Evolutionary conservation across 1,139 yeast genomes (phyloP).

Genomic region (Pichia sp.): DNA sequence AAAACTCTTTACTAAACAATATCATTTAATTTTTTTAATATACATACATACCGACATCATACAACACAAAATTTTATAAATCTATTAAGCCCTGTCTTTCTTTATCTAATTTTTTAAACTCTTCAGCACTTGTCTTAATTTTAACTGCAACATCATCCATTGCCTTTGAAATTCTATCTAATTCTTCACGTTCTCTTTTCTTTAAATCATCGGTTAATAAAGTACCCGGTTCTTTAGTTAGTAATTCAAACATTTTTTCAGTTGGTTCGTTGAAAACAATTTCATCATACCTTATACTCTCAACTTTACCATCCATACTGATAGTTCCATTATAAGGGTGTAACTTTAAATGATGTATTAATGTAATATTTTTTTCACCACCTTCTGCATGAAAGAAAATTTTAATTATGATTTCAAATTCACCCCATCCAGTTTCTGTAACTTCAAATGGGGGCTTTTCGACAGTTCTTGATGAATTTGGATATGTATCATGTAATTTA

Average conservation of each 20-base stretch:
- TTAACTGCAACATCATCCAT: conserved; percentile 55
- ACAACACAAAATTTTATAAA: neutral
- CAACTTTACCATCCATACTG: conserved; percentile 36
- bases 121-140: conserved; percentile 45
- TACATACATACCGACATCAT: neutral
- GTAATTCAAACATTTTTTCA: conserved; percentile 70
- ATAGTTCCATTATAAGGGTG: conserved; percentile 59
- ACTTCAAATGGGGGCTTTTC: conserved; percentile 92
- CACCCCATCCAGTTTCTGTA: conserved; percentile 99
- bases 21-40: neutral
- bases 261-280: conserved; percentile 95
- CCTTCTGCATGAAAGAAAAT: conserved; percentile 81
- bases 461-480: conserved; percentile 72
- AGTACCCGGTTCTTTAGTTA: conserved; percentile 73
- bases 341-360: conserved; percentile 82
- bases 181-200: conserved; percentile 68
- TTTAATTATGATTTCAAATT: conserved; percentile 85
- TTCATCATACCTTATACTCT: conserved; percentile 80
- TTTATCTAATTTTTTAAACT: conserved; percentile 45
- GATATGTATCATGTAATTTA: conserved; percentile 91
- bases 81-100: conserved; percentile 25
- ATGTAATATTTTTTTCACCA: conserved; percentile 77
- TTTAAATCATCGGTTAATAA: conserved; percentile 46
- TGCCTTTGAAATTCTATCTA: conserved; percentile 66
- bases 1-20: neutral